Conservation (phyloP, 805 yeast species). For the Starmerella stellata region DNA sequence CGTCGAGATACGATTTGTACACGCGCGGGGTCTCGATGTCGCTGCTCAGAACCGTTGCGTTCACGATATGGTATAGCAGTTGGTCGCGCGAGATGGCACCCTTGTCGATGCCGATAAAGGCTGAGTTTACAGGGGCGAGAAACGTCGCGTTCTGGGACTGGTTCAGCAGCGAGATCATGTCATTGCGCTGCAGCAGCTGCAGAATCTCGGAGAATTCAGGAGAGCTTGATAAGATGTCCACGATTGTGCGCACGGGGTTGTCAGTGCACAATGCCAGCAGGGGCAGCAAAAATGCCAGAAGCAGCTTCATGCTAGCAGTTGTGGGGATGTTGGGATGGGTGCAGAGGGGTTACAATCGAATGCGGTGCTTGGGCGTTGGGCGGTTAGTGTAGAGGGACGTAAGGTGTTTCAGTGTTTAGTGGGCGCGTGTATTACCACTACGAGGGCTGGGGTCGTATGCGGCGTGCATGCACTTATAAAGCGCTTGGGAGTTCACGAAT, state of each 20-base stretch:
- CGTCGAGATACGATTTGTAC: slow-evolving; percentile 11
- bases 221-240: slow-evolving; percentile 50
- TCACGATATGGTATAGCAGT: slow-evolving; percentile 22
- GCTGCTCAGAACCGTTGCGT: slow-evolving; percentile 10
- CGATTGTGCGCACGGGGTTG: slow-evolving; percentile 22
- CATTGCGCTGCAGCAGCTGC: slow-evolving; percentile 41
- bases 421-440: too few relatives aligned
- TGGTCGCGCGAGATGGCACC: slow-evolving; percentile 12
- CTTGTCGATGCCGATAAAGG: slow-evolving; percentile 30
- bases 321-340: not conserved
- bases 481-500: too few relatives aligned
- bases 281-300: not conserved
- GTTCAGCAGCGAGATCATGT: slow-evolving; percentile 44
- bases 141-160: slow-evolving; percentile 45
- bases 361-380: too few relatives aligned
- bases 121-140: slow-evolving; percentile 65
- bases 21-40: slow-evolving; percentile 3
- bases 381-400: too few relatives aligned
- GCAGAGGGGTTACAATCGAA: not conserved
- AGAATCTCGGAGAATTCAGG: slow-evolving; percentile 50
- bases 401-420: too few relatives aligned
- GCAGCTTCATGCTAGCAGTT: not conserved
- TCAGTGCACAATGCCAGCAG: not conserved
- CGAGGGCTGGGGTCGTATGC: too few relatives aligned
- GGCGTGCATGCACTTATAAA: too few relatives aligned